Evolutionary conservation across 2,329 filamentous ascomycete genomes (phyloP).

Genomic region (Aspergillus ustus): DNA sequence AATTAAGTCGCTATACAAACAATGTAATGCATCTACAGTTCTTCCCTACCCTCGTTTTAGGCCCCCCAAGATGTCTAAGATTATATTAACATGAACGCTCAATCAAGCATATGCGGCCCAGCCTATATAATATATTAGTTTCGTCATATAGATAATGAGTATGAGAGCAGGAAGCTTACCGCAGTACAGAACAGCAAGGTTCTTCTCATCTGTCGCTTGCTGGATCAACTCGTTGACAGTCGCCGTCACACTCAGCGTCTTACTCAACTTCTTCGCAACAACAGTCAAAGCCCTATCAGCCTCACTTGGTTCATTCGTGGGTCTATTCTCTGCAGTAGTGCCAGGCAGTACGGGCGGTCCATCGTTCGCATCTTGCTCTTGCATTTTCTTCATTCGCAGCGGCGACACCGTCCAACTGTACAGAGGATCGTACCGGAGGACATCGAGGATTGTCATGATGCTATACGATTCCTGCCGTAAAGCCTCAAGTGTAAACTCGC

Average conservation of each 20-base stretch:
- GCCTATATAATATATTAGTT: conserved; percentile 34
- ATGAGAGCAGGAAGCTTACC: conserved; percentile 54
- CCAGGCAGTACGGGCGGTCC: conserved; percentile 42
- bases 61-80: not conserved
- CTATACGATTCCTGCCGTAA: conserved; percentile 93
- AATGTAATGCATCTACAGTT: not conserved
- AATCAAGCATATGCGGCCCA: conserved; percentile 57
- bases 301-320: conserved; percentile 69
- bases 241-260: conserved; percentile 89
- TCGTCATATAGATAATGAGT: not conserved
- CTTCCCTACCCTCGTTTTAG: not conserved
- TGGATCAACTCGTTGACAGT: conserved; percentile 98
- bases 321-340: conserved; percentile 35
- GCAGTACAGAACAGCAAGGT: conserved; percentile 87
- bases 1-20: not conserved
- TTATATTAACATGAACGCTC: not conserved
- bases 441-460: conserved; percentile 98
- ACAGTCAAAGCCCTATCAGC: conserved; percentile 90
- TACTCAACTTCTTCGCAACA: conserved; percentile 93
- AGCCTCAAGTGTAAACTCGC: conserved; percentile 94
- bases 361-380: conserved; percentile 56
- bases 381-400: conserved; percentile 67
- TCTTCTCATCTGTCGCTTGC: conserved; percentile 89
- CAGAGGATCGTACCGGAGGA: conserved; percentile 94
- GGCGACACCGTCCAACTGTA: conserved; percentile 93